A percentile compares a stretch with the other conserved stretches of the same genome.
Conservation (phyloP, 257 asterid species). For the Datura wrightii region DNA sequence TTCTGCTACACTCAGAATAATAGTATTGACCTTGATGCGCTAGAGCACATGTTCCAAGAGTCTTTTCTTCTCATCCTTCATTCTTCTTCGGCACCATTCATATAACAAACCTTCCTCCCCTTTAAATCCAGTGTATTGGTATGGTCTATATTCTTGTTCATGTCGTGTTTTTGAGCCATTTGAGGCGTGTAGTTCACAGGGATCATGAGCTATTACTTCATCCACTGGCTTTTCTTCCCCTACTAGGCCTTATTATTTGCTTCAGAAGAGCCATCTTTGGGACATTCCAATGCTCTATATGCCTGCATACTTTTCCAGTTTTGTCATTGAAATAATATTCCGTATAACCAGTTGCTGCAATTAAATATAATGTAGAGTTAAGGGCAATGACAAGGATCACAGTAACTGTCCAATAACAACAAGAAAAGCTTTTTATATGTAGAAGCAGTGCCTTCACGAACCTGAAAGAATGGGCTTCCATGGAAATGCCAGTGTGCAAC, state of each 20-base stretch:
- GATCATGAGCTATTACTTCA: not conserved
- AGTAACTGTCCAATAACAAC: not conserved
- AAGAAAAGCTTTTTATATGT: not conserved
- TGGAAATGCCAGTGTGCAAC: constrained; percentile 84
- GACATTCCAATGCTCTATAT: constrained; percentile 95
- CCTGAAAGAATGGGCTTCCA: constrained; percentile 99
- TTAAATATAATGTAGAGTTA: not conserved
- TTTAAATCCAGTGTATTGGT: not conserved
- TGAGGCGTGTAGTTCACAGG: constrained; percentile 18
- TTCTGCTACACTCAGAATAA: not conserved
- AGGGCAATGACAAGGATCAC: not conserved
- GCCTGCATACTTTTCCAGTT: constrained; percentile 90
- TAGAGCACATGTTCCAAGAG: not conserved
- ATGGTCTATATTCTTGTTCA: not conserved
- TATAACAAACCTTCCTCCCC: not conserved
- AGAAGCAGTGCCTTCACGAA: constrained; percentile 30
- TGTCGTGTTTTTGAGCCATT: not conserved
- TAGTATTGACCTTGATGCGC: not conserved
- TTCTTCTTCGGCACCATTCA: not conserved
- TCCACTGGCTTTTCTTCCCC: constrained; percentile 29
- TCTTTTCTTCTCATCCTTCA: not conserved
- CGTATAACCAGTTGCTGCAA: constrained; percentile 95
- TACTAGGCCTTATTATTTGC: constrained; percentile 78
- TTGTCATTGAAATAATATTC: constrained; percentile 78
- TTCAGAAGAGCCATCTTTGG: constrained; percentile 92